Evolutionary conservation across 495 filamentous ascomycete genomes (phyloP).

Genomic region (Lindgomyces ingoldianus): DNA sequence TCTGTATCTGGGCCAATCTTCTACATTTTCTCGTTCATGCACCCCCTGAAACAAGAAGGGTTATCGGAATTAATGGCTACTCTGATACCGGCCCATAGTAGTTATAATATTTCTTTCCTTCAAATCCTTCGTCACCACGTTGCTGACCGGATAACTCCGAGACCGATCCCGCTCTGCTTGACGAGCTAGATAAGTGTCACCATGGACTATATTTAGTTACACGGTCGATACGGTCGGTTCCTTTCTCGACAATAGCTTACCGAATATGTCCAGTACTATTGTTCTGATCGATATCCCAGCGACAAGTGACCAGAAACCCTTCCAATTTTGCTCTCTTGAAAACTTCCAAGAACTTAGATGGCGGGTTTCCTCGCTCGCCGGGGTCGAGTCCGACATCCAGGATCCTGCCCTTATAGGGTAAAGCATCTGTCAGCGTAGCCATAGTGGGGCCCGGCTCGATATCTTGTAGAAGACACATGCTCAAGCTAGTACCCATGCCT

Average conservation of each 20-base stretch:
- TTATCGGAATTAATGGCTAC: slow-evolving; percentile 20
- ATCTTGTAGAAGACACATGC: slow-evolving; percentile 30
- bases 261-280: slow-evolving; percentile 21
- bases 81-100: slow-evolving; percentile 12
- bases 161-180: not conserved
- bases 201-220: not conserved
- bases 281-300: slow-evolving; percentile 24
- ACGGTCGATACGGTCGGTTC: slow-evolving; percentile 10
- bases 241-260: slow-evolving; percentile 21
- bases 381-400: slow-evolving; percentile 24
- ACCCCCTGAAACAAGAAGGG: slow-evolving; percentile 20
- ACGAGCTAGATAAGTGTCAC: not conserved
- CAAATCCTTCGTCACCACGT: slow-evolving; percentile 21
- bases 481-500: slow-evolving; percentile 15
- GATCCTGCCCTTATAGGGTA: slow-evolving; percentile 17
- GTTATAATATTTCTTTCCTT: slow-evolving; percentile 6
- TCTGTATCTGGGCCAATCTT: slow-evolving; percentile 5
- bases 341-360: slow-evolving; percentile 9
- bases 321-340: slow-evolving; percentile 15
- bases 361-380: slow-evolving; percentile 19
- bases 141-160: slow-evolving; percentile 19
- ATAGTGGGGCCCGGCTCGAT: slow-evolving; percentile 15
- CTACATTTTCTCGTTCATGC: slow-evolving; percentile 21
- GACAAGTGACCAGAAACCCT: slow-evolving; percentile 21
- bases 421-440: slow-evolving; percentile 16